Evolutionary conservation across 495 filamentous ascomycete genomes (phyloP).

Genomic region (Neurospora sp.): DNA sequence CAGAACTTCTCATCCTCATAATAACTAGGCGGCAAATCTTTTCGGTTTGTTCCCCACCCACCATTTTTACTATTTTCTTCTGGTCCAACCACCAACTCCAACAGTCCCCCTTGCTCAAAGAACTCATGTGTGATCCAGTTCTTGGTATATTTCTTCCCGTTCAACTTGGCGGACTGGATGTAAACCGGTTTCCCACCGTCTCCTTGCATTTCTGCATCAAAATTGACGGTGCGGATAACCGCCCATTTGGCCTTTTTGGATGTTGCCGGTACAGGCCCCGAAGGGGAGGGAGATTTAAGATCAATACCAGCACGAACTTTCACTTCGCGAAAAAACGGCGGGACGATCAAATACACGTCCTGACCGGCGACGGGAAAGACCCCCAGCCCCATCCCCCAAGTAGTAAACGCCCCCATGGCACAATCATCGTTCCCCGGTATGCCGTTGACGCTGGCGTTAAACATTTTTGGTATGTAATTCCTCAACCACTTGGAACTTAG

Average conservation of each 20-base stretch:
- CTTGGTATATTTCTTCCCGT: conserved; percentile 51
- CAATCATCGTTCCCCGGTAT: conserved; percentile 70
- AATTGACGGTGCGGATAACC: conserved; percentile 45
- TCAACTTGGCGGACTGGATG: conserved; percentile 54
- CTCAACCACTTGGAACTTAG: conserved; percentile 52
- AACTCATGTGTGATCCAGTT: conserved; percentile 70
- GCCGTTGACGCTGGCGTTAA: conserved; percentile 50
- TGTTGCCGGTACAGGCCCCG: background rate
- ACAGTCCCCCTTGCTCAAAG: conserved; percentile 52
- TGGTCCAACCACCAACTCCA: conserved; percentile 54
- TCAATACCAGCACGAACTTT: conserved; percentile 36
- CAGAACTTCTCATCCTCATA: background rate
- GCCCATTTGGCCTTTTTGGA: conserved; percentile 36
- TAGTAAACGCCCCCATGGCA: conserved; percentile 64
- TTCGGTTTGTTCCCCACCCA: conserved; percentile 51
- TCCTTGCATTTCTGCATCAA: conserved; percentile 34
- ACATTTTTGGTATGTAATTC: conserved; percentile 55
- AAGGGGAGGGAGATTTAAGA: conserved; percentile 18
- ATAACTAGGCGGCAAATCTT: conserved; percentile 55
- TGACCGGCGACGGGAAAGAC: conserved; percentile 67
- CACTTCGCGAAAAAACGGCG: conserved; percentile 55
- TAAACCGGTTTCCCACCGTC: conserved; percentile 36
- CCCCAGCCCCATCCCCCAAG: conserved; percentile 54
- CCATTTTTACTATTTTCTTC: conserved; percentile 45
- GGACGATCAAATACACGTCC: conserved; percentile 59